phyloP scores from a whole-genome alignment of 768 basidiomycete genomes.

The Infundibulicybe gibba region DNA sequence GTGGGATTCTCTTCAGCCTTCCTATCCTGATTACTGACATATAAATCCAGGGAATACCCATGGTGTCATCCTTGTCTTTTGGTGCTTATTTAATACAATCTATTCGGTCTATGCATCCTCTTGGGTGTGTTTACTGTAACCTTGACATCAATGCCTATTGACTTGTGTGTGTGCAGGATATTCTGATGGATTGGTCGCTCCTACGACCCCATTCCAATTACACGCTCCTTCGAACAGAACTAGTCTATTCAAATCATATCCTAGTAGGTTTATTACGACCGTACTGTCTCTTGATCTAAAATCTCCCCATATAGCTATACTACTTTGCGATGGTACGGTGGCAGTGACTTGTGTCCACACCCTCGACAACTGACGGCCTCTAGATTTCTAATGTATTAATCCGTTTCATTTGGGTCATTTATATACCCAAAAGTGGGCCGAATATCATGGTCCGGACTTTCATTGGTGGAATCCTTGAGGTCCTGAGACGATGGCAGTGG shows the following conservation, averaged over 20 bases:
- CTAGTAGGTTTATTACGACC: slow-evolving; percentile 37
- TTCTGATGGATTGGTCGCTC: slow-evolving; percentile 91
- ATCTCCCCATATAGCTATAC: neutral
- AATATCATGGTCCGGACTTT: slow-evolving; percentile 57
- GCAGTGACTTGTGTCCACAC: neutral
- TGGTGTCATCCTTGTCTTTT: slow-evolving; percentile 58
- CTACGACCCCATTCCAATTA: slow-evolving; percentile 53
- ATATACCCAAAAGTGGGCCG: slow-evolving; percentile 54
- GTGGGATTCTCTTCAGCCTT: slow-evolving; percentile 26
- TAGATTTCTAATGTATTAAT: slow-evolving; percentile 29
- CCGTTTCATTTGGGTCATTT: slow-evolving; percentile 82
- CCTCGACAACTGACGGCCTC: neutral
- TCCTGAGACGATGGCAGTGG: slow-evolving; percentile 84
- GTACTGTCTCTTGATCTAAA: neutral
- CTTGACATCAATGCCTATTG: neutral
- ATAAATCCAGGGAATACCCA: slow-evolving; percentile 19
- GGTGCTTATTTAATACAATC: slow-evolving; percentile 59
- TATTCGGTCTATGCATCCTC: slow-evolving; percentile 68
- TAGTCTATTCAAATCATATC: slow-evolving; percentile 66
- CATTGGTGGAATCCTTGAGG: slow-evolving; percentile 68
- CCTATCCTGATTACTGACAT: neutral
- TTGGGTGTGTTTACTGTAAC: slow-evolving; percentile 59
- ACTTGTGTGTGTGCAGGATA: slow-evolving; percentile 46
- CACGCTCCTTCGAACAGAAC: slow-evolving; percentile 65
- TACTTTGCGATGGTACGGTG: slow-evolving; percentile 59